phyloP scores from a whole-genome alignment of 176 grass and related monocot species.

The Panicum miliaceum region DNA sequence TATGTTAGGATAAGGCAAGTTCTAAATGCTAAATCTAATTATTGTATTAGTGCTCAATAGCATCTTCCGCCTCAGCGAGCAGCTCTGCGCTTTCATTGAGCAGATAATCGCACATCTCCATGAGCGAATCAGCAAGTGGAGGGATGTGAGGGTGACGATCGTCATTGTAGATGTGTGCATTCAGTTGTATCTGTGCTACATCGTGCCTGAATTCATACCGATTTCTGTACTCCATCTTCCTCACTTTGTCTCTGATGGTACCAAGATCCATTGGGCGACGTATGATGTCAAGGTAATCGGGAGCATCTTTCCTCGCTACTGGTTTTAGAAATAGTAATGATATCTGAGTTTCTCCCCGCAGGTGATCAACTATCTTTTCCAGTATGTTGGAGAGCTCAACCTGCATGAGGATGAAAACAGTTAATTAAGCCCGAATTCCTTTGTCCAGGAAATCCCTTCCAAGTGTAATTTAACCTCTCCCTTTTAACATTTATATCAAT shows the following conservation, averaged over 20 bases:
- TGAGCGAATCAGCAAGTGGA: slow-evolving; percentile 75
- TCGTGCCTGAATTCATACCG: slow-evolving; percentile 84
- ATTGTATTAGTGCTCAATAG: slow-evolving; percentile 48
- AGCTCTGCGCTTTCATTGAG: slow-evolving; percentile 40
- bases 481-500: not conserved
- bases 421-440: not conserved
- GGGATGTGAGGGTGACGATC: slow-evolving; percentile 69
- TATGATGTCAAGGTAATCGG: slow-evolving; percentile 76
- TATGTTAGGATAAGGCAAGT: slow-evolving; percentile 40
- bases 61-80: slow-evolving; percentile 62
- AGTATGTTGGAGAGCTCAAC: slow-evolving; percentile 91
- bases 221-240: slow-evolving; percentile 85
- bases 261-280: slow-evolving; percentile 85
- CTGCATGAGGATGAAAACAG: slow-evolving; percentile 47
- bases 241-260: slow-evolving; percentile 85
- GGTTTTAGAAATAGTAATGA: slow-evolving; percentile 88
- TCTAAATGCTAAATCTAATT: slow-evolving; percentile 16
- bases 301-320: slow-evolving; percentile 86
- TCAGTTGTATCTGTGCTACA: slow-evolving; percentile 69
- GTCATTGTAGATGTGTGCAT: slow-evolving; percentile 80
- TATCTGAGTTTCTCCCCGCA: slow-evolving; percentile 40
- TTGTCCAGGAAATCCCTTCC: not conserved
- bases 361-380: slow-evolving; percentile 70
- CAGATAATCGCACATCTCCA: slow-evolving; percentile 63
- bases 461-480: not conserved